Percentiles rank a stretch among this genome's conserved stretches.
Conservation (phyloP, 208 protist genomes). For the Phytomonas francai region DNA sequence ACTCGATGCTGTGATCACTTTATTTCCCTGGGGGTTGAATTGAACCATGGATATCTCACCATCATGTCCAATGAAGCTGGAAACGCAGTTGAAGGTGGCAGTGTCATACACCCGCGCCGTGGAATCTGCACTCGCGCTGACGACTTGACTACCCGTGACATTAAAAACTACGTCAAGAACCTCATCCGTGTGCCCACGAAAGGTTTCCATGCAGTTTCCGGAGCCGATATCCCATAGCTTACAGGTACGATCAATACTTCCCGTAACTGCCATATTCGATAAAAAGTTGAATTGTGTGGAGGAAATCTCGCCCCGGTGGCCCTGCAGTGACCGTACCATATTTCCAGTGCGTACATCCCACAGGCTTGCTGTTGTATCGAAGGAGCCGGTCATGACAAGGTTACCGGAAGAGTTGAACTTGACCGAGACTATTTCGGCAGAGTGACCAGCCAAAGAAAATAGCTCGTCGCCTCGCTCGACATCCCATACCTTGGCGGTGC, state of each 20-base stretch:
- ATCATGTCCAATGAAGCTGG: constrained; percentile 88
- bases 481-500: constrained; percentile 92
- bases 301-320: constrained; percentile 93
- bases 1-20: constrained; percentile 89
- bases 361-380: constrained; percentile 91
- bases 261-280: constrained; percentile 85
- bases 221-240: constrained; percentile 93
- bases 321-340: constrained; percentile 82
- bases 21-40: constrained; percentile 94
- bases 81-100: constrained; percentile 79
- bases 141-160: constrained; percentile 77
- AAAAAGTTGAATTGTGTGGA: constrained; percentile 91
- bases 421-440: constrained; percentile 91
- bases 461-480: constrained; percentile 87
- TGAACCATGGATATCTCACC: constrained; percentile 92
- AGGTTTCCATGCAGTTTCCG: constrained; percentile 81
- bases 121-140: constrained; percentile 91
- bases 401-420: constrained; percentile 88
- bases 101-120: constrained; percentile 92
- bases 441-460: constrained; percentile 89
- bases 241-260: constrained; percentile 93
- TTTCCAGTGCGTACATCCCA: constrained; percentile 90
- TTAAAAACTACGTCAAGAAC: constrained; percentile 94
- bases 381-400: constrained; percentile 91
- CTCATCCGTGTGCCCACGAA: constrained; percentile 90